Base-by-base conservation (phyloP, 2,329 filamentous ascomycete species). In the Fusarium beomiforme region DNA sequence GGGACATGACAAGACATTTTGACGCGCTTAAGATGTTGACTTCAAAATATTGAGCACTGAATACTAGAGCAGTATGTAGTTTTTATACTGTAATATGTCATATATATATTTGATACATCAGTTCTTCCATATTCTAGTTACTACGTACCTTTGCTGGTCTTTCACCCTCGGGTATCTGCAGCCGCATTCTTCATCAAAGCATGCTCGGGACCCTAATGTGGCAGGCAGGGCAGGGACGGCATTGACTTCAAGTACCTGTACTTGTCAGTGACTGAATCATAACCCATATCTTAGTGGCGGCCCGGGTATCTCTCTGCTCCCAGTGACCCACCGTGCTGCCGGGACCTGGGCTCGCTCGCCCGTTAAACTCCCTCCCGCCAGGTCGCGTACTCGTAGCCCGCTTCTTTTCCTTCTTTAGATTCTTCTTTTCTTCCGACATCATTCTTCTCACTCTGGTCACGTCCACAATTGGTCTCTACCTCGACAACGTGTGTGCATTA, bases 301-400 rank as follows among this genome's bases (percentile, higher is more conserved):
- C 16, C 26, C 31, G 54, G 39, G 70, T 72, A 70, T 41, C 56
- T 46, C 11, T 23, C 26, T 55, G 34, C 42, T 72, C 70, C 7
- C 50, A 37, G 37, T 43, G 69, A 70, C 70, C 70, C 70, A 73
- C 70, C 44, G 33, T 57, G 75, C 74, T 74, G 62, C 72, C 72
- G 73, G 75, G 74, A 69, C 69, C 72, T 73, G 71, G 57, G 67
- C 70, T 65, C 65, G 29, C 29, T 29, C 29, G 69, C 73, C 76
- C 65, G 65, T 68, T 68, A 67, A 67, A 74, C 71, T 67, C 64
- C 64, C 70, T 74, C 70, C 67, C 64, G 44, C 46, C 55, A 58
- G 71, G 47, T 75, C 75, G 77, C 77, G 76, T 72, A 55, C 36
- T 47, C 33, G 56, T 47, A 76, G 74, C 73, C 72, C 66, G 68